Conservation (phyloP, 83 land plant genomes). For the Larix sibirica region DNA sequence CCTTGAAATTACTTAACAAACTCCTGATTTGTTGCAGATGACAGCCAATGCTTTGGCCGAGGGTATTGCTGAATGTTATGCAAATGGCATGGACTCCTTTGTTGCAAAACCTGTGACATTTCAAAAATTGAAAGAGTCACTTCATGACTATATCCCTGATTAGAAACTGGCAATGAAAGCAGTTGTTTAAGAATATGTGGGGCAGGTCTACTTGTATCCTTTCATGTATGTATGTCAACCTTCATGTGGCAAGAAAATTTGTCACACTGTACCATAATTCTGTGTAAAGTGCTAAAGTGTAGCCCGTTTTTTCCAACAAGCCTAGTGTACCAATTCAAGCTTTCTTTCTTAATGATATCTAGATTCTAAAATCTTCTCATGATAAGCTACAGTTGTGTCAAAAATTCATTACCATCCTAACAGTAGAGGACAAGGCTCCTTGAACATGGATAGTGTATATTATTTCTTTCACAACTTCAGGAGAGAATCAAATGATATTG, state of each 20-base stretch:
- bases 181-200: neutral
- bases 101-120: slow-evolving; percentile 81
- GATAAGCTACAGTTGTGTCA: neutral
- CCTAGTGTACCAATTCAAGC: neutral
- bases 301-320: slow-evolving; percentile 4
- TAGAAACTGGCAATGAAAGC: slow-evolving; percentile 17
- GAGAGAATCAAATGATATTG: slow-evolving; percentile 11
- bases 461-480: neutral
- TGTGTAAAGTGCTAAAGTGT: slow-evolving; percentile 12
- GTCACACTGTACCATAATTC: slow-evolving; percentile 17
- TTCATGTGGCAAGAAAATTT: slow-evolving; percentile 12
- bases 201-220: neutral
- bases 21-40: slow-evolving; percentile 61
- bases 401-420: slow-evolving; percentile 1
- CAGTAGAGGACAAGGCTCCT: neutral
- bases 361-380: too few relatives aligned
- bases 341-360: slow-evolving; percentile 4
- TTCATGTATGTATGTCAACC: slow-evolving; percentile 13
- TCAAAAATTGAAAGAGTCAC: slow-evolving; percentile 60
- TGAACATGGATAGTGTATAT: slow-evolving; percentile 6
- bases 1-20: slow-evolving; percentile 7
- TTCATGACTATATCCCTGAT: slow-evolving; percentile 41
- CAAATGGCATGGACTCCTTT: slow-evolving; percentile 85
- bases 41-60: slow-evolving; percentile 83
- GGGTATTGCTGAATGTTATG: slow-evolving; percentile 68